Evolutionary conservation across 768 basidiomycete species (phyloP).

Genomic region (Epithele typhae): DNA sequence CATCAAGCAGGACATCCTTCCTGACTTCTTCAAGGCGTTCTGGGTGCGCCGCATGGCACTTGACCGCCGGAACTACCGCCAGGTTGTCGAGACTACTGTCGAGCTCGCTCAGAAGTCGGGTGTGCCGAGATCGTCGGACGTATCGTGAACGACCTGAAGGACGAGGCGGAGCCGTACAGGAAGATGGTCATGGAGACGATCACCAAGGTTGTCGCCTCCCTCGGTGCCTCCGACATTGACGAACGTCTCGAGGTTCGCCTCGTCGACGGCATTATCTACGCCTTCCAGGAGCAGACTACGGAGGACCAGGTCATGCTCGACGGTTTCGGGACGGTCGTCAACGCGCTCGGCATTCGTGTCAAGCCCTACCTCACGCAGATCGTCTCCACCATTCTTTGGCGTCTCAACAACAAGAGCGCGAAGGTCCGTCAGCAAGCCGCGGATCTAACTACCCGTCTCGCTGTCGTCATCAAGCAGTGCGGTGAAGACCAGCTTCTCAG

Average conservation of each 20-base stretch:
- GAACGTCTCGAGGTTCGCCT: conserved; percentile 91
- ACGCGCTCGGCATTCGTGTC: conserved; percentile 91
- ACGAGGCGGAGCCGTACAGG: conserved; percentile 85
- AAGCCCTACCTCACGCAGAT: conserved; percentile 99
- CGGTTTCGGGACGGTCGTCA: conserved; percentile 96
- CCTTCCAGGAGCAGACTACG: conserved; percentile 99
- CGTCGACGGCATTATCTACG: conserved; percentile 97
- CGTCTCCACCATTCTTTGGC: conserved; percentile 98
- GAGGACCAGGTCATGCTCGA: conserved; percentile 99
- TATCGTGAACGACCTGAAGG: conserved; percentile 86
- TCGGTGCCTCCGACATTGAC: conserved; percentile 97
- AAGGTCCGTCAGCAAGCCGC: conserved; percentile 99
- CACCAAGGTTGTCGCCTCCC: conserved; percentile 88
- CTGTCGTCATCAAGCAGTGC: conserved; percentile 97
- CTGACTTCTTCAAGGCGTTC: conserved; percentile 99
- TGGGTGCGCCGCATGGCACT: conserved; percentile 99
- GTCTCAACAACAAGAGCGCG: conserved; percentile 98
- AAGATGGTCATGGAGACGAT: conserved; percentile 99
- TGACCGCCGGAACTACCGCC: conserved; percentile 92
- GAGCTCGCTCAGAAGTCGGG: conserved; percentile 97
- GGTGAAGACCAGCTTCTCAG: conserved; percentile 94
- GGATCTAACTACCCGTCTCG: conserved; percentile 93
- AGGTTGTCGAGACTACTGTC: conserved; percentile 98
- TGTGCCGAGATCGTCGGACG: conserved; percentile 93
- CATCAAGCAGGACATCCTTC: conserved; percentile 96